Evolutionary conservation across 2,329 filamentous ascomycete species (phyloP), one percentile per base, ranked within the genome.

Genomic region (Gyromitra esculenta): DNA sequence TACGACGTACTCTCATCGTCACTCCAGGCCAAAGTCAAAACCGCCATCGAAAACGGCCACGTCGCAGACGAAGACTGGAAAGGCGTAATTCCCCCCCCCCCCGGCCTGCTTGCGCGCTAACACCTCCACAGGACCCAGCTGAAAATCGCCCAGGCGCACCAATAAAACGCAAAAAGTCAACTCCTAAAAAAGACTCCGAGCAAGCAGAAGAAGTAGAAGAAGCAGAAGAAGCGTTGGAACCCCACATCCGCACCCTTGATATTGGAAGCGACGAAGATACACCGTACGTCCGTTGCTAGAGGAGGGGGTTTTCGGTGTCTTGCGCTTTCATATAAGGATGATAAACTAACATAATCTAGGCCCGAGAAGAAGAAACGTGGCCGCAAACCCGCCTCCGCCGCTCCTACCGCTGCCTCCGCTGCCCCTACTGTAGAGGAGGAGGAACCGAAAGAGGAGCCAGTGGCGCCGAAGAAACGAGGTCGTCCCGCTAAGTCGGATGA

Each of bases 31-130:
- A 97, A 96, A 86, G 86, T 97, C 79, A 86, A 88, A 65, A 88
- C 87, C 59, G 92, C 91, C 66, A 83, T 97, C 31, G 86, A 88
- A 75, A 88, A 94, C 82, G 93, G 93, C 31, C 92, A 96, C 81
- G 91, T 98, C 80, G 91, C 92, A 80, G 87, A 93, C 54, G 91
- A 92, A 66, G 95, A 97, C 80, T 97, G 93, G 89, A 95, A 91
- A 43, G 93, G 93, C 11, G 94, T 97, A 87, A 85, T 91, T 86
- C 41, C 31, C 6, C 73, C 65, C 59, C 18, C 57, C 43, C 37
- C 78, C 45, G 2, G 25, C 76, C 65, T n/a, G 25, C 37, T 74
- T 1, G 25, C 5, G 56, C 57, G 62, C 13, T 72, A 75, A 52
- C 79, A 64, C 81, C 71, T 31, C 35, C 45, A 21, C 65, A 96